Evolutionary conservation across 2,329 filamentous ascomycete species (phyloP).

Genomic region (Alternaria novae-zelandiae): DNA sequence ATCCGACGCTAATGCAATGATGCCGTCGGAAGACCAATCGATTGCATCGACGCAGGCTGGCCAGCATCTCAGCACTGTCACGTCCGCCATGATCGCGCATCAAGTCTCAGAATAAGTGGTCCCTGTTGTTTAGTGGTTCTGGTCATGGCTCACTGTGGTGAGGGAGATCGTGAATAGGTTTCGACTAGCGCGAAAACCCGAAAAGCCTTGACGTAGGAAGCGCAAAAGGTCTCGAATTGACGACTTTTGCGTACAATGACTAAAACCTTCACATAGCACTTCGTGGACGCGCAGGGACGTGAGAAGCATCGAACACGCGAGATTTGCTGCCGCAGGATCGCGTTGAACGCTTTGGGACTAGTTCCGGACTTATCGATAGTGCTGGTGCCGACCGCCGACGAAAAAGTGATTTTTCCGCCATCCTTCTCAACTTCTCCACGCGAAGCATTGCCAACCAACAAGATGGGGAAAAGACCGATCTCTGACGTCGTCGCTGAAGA

Average conservation of each 20-base stretch:
- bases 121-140: not conserved
- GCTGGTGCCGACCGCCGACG: slow-evolving; percentile 14
- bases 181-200: not conserved
- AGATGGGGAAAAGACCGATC: slow-evolving; percentile 48
- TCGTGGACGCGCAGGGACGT: not conserved
- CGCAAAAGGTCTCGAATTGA: not conserved
- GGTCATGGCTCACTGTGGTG: slow-evolving; percentile 7
- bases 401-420: slow-evolving; percentile 21
- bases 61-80: slow-evolving; percentile 50
- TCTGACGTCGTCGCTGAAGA: slow-evolving; percentile 40
- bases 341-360: slow-evolving; percentile 6
- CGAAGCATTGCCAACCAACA: slow-evolving; percentile 11
- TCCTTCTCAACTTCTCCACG: slow-evolving; percentile 6
- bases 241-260: not conserved
- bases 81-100: slow-evolving; percentile 38
- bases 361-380: slow-evolving; percentile 27
- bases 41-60: slow-evolving; percentile 61
- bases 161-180: not conserved
- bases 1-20: slow-evolving; percentile 63
- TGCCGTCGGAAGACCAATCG: slow-evolving; percentile 65
- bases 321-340: slow-evolving; percentile 1
- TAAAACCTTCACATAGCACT: not conserved
- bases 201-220: not conserved
- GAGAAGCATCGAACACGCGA: slow-evolving; percentile 2
- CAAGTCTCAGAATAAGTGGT: not conserved